Evolutionary conservation across 306 rosid species (phyloP).

Genomic region (Cucumis hystrix): DNA sequence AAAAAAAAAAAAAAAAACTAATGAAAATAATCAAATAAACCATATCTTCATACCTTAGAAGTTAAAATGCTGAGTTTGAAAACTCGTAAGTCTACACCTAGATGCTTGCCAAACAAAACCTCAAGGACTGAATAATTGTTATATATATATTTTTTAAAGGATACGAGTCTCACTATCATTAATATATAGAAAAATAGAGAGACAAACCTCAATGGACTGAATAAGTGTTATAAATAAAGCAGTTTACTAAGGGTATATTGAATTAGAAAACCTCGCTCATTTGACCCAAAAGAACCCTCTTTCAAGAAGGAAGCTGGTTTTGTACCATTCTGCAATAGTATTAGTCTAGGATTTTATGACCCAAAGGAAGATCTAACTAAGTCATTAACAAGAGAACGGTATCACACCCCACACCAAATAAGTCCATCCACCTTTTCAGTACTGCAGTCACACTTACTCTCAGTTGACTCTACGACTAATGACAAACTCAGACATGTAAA

Average conservation of each 20-base stretch:
- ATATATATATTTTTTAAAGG: no score
- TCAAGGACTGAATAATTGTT: no score
- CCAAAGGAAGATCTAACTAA: not conserved
- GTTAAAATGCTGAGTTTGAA: no score
- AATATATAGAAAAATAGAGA: no score
- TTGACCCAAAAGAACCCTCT: not conserved
- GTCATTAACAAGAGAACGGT: not conserved
- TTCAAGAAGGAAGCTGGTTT: not conserved
- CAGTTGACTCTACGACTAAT: not conserved
- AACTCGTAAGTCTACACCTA: no score
- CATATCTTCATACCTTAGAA: no score
- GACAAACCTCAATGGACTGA: no score
- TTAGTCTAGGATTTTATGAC: not conserved
- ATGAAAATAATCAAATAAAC: no score
- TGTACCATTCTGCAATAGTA: not conserved
- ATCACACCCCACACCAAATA: not conserved
- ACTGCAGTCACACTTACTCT: not conserved
- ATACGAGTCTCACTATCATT: no score
- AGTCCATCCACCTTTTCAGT: not conserved
- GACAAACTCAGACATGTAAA: not conserved
- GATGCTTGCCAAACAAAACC: no score
- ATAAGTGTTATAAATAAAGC: not conserved
- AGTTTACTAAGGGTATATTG: not conserved
- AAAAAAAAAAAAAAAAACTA: no score
- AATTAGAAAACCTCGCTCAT: not conserved